A percentile compares a stretch with the other conserved stretches of the same genome.
Conservation (phyloP, 2,329 filamentous ascomycete genomes). For the Furcasterigmium sp. region DNA sequence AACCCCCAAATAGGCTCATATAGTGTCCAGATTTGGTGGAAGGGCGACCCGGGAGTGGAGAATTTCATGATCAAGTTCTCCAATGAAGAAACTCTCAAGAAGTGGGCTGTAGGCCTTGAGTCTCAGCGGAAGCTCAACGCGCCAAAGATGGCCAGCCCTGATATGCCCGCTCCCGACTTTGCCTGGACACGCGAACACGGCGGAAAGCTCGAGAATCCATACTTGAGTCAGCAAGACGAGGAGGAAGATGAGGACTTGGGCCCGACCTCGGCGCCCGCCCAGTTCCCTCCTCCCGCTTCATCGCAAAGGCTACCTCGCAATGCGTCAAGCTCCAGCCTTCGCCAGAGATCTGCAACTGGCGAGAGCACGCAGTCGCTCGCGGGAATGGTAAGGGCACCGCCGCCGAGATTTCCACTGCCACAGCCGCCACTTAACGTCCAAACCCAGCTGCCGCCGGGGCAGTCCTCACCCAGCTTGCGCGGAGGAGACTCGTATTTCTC, state of each 20-base stretch:
- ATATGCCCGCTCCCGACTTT: conserved; percentile 65
- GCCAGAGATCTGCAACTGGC: conserved; percentile 70
- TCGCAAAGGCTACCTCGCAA: conserved; percentile 51
- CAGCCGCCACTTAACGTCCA: conserved; percentile 65
- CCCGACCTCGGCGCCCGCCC: conserved; percentile 27
- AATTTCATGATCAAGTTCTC: conserved; percentile 93
- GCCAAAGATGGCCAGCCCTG: conserved; percentile 41
- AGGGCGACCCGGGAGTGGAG: conserved; percentile 89
- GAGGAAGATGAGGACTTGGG: conserved; percentile 53
- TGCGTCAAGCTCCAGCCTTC: conserved; percentile 68
- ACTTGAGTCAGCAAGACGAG: conserved; percentile 59
- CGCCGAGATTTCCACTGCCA: conserved; percentile 67
- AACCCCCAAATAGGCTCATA: conserved; percentile 64
- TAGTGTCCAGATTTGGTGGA: conserved; percentile 97
- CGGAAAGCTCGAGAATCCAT: conserved; percentile 72
- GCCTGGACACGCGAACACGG: conserved; percentile 69
- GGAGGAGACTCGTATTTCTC: conserved; percentile 90
- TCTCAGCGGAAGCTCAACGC: conserved; percentile 63
- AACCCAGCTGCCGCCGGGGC: conserved; percentile 37
- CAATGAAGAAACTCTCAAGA: conserved; percentile 89
- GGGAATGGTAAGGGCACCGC: conserved; percentile 53
- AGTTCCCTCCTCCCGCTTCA: conserved; percentile 24
- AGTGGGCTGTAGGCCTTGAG: conserved; percentile 80
- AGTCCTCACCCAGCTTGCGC: conserved; percentile 56
- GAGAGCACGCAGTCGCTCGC: conserved; percentile 60